phyloP scores from a whole-genome alignment of 768 basidiomycete species.

The Lactarius hengduanensis region DNA sequence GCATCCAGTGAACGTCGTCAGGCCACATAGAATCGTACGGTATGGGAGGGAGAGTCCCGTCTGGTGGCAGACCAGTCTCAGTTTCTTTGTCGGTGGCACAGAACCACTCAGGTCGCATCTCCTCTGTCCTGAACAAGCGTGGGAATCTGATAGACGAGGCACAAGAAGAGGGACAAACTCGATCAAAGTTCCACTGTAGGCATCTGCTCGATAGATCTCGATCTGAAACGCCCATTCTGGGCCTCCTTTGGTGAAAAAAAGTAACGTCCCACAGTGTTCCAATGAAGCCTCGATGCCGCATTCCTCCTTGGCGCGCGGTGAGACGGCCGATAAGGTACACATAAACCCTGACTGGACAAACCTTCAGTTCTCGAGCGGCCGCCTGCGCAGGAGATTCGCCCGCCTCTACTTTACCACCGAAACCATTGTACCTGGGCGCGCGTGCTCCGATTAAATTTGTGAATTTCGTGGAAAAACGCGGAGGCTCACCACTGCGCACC shows the following conservation, averaged over 20 bases:
- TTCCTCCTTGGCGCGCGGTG: conserved; percentile 62
- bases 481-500: conserved; percentile 53
- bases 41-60: conserved; percentile 39
- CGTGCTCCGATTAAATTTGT: neutral
- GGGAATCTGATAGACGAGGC: neutral
- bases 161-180: conserved; percentile 51
- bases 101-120: conserved; percentile 89
- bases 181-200: conserved; percentile 56
- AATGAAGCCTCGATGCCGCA: conserved; percentile 68
- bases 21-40: conserved; percentile 66
- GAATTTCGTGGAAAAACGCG: neutral
- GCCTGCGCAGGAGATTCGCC: conserved; percentile 68
- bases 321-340: neutral
- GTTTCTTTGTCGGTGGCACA: conserved; percentile 32
- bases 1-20: conserved; percentile 68
- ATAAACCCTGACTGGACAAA: conserved; percentile 28
- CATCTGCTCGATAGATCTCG: conserved; percentile 64
- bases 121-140: conserved; percentile 59
- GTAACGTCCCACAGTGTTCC: conserved; percentile 59
- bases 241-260: conserved; percentile 55
- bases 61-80: conserved; percentile 10
- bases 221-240: conserved; percentile 65
- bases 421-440: conserved; percentile 75
- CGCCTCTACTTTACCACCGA: conserved; percentile 83
- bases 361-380: conserved; percentile 73